Evolutionary conservation across 73 alveolate genomes (phyloP).

Genomic region (Breviolum minutum): DNA sequence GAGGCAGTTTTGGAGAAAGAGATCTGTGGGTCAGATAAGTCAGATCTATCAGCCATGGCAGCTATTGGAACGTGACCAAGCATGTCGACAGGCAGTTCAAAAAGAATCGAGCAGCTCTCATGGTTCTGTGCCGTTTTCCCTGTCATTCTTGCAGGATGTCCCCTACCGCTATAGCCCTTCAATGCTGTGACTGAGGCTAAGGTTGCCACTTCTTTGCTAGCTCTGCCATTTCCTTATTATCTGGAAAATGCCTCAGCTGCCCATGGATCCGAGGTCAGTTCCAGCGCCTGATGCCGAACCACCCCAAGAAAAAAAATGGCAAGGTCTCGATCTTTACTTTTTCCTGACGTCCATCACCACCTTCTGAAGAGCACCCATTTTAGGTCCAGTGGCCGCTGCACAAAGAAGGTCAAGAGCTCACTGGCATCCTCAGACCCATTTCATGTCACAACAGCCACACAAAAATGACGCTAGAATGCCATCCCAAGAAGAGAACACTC

Average conservation of each 20-base stretch:
- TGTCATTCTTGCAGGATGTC: no score
- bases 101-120: no score
- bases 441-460: background rate
- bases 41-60: no score
- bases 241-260: constrained; percentile 45
- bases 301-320: background rate
- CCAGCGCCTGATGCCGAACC: background rate
- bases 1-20: no score
- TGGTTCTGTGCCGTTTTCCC: no score
- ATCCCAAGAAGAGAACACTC: background rate
- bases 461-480: background rate
- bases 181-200: background rate
- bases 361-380: background rate
- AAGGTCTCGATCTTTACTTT: background rate
- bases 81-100: no score
- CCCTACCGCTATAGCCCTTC: no score
- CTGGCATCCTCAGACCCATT: constrained; percentile 12
- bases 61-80: no score
- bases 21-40: no score
- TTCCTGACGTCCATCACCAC: background rate
- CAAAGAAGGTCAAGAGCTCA: constrained; percentile 67
- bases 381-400: background rate
- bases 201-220: constrained; percentile 34
- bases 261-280: background rate
- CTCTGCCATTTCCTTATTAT: constrained; percentile 53